Base-by-base conservation (phyloP, 352 stramenopile genomes). In the Phytophthora sp. region DNA sequence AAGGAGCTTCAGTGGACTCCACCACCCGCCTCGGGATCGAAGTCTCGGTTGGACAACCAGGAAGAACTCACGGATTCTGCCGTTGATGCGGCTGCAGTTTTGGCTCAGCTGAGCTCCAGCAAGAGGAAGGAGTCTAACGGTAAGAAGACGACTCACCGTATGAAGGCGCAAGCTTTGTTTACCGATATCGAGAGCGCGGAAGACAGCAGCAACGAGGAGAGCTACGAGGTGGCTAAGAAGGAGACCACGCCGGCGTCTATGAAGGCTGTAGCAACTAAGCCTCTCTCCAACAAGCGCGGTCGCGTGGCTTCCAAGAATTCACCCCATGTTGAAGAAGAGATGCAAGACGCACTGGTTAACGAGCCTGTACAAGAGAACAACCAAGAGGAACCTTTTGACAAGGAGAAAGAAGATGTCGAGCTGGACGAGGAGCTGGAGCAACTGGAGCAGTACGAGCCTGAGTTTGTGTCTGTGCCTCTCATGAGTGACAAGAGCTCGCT, bases 1-100 rank as follows among this genome's bases (percentile, higher is more conserved):
- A 85, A 82, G 45, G 79, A 90, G 30, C 66, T 90, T 3, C 65
- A 86, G 45, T 89, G 80, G 83, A 89, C 83, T 1, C 71, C 79
- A 0, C 74, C 71, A 4, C 30, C 30, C n/a, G 31, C 39, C 23
- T 21, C 45, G 7, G 29, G 45, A n/a, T 16, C 31, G 2, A 73
- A 73, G 21, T 21, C 49, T 50, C 35, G 33, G 16, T 9, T 8
- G 2, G 45, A 64, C 49, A 72, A 66, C 44, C 39, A 63, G 45
- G 31, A 65, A 53, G 44, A 60, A 11, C 30, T 67, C 11, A 56
- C 46, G 3, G 61, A 58, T 24, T 71, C 66, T 2, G 55, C 62
- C 18, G 49, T 71, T n/a, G 61, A 73, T 50, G 55, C 53, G 16
- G 57, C 59, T 4, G n/a, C 59, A 39, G 55, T 71, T 9, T 47